phyloP scores from a whole-genome alignment of 306 rosid species.

The Vigna nakashimae region DNA sequence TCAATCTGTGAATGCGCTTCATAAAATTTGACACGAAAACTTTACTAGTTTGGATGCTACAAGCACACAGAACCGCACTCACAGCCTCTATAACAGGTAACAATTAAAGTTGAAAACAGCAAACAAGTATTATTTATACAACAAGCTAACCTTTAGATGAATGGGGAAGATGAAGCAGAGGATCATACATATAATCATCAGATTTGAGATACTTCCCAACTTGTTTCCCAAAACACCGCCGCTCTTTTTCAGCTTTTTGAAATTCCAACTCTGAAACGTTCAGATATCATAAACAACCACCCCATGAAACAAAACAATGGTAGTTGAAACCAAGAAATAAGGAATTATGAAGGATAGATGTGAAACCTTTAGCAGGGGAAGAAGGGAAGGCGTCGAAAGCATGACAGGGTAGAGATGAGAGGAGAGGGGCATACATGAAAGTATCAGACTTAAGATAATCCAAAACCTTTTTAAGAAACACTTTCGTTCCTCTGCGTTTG shows the following conservation, averaged over 20 bases:
- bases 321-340: background rate
- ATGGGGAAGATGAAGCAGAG: slow-evolving; percentile 53
- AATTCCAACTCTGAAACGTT: slow-evolving; percentile 50
- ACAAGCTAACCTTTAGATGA: slow-evolving; percentile 52
- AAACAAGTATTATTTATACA: background rate
- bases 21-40: background rate
- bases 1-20: background rate
- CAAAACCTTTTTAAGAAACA: slow-evolving; percentile 45
- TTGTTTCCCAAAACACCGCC: slow-evolving; percentile 45
- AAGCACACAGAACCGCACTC: background rate
- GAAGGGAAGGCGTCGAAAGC: slow-evolving; percentile 6
- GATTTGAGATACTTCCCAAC: slow-evolving; percentile 62
- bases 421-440: slow-evolving; percentile 69
- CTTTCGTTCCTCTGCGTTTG: slow-evolving; percentile 52
- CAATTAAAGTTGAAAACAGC: background rate
- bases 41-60: background rate
- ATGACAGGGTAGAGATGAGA: slow-evolving; percentile 45
- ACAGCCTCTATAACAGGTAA: background rate
- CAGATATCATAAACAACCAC: slow-evolving; percentile 11
- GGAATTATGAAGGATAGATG: background rate
- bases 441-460: slow-evolving; percentile 67
- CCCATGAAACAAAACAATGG: background rate
- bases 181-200: slow-evolving; percentile 72
- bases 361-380: slow-evolving; percentile 42
- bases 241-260: slow-evolving; percentile 44